Percentiles rank a stretch among this genome's conserved stretches.
phyloP scores from a whole-genome alignment of 345 rosid genomes.

The Firmiana major region DNA sequence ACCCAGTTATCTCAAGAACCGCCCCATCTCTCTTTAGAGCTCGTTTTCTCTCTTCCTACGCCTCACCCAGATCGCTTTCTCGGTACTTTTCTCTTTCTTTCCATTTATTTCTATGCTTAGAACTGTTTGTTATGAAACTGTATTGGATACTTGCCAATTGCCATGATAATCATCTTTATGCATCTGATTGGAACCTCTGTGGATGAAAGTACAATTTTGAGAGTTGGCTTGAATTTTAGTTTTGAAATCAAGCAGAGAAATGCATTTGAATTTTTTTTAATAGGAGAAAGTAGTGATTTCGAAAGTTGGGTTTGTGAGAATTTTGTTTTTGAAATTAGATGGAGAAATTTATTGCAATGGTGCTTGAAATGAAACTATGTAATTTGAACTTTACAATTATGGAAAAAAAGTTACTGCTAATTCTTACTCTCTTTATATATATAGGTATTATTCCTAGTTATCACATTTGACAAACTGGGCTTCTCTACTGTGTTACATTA shows the following conservation, averaged over 20 bases:
- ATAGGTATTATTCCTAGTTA: background rate
- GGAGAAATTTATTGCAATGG: background rate
- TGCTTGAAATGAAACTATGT: background rate
- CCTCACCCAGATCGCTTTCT: conserved; percentile 39
- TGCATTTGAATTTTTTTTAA: background rate
- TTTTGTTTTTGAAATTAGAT: background rate
- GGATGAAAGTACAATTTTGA: background rate
- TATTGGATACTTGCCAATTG: background rate
- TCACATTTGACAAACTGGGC: background rate
- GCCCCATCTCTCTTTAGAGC: conserved; percentile 53
- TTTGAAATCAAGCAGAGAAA: background rate
- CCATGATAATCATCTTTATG: background rate
- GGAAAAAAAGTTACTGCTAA: too few species aligned
- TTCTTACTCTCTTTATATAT: background rate
- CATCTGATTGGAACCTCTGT: background rate
- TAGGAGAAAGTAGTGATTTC: background rate
- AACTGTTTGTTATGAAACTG: background rate
- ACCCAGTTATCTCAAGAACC: conserved; percentile 53
- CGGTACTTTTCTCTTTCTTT: conserved; percentile 37
- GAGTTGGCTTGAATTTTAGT: background rate
- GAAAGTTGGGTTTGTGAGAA: background rate
- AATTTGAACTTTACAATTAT: background rate
- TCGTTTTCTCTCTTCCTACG: conserved; percentile 48
- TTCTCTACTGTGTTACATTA: background rate
- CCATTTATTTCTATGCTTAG: background rate